These are phyloP conservation scores for Eleusine coracana DNA, from an alignment of 176 grass and related monocot species.

Conservation along the genomic window DNA sequence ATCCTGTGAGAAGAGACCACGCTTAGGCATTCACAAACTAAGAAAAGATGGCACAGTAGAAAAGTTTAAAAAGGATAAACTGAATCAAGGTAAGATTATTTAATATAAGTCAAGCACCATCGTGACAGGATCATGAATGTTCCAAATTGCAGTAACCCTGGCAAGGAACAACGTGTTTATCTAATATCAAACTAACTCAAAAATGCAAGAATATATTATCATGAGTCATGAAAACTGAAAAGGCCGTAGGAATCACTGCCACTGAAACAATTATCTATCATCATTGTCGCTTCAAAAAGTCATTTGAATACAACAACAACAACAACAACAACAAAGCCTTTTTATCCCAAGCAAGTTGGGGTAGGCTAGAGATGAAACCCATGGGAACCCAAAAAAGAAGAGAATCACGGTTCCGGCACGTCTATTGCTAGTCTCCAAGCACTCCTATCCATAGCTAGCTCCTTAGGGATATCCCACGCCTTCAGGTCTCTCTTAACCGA, in stretches of 20 bases:
- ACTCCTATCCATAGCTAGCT: too few species aligned
- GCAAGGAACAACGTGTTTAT: conserved; percentile 5
- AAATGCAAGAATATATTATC: conserved; percentile 8
- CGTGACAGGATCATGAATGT: neutral
- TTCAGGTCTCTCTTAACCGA: too few species aligned
- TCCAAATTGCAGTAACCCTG: conserved; percentile 1
- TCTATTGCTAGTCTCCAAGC: too few species aligned
- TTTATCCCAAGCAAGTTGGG: too few species aligned
- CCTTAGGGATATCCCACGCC: too few species aligned
- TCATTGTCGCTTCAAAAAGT: neutral
- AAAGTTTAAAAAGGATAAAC: conserved; percentile 17
- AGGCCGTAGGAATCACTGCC: neutral
- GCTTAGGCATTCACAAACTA: conserved; percentile 15
- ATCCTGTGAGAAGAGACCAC: conserved; percentile 46
- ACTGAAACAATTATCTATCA: neutral
- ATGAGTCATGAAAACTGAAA: conserved; percentile 16
- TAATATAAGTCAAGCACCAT: conserved; percentile 26
- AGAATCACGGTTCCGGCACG: too few species aligned
- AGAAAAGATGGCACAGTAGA: conserved; percentile 8
- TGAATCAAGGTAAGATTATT: conserved; percentile 11
- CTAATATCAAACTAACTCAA: conserved; percentile 28
- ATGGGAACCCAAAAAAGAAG: too few species aligned
- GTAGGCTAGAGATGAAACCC: too few species aligned
- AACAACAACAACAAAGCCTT: too few species aligned
- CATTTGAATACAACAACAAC: neutral